phyloP scores from a whole-genome alignment of 176 grass and related monocot genomes.

The Tuctoria greenei region DNA sequence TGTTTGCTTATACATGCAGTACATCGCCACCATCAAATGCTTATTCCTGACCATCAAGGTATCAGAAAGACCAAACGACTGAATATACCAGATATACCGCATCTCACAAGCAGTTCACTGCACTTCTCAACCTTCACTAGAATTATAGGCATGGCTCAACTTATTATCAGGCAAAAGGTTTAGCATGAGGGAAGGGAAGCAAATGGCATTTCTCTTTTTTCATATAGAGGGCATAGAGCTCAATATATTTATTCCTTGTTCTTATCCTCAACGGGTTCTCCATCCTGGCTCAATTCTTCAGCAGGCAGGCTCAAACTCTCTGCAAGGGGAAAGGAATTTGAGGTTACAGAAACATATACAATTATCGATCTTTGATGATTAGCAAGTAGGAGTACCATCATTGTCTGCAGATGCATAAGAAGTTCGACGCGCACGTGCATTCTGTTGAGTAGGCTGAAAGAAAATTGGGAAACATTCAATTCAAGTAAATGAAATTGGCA shows the following conservation, averaged over 20 bases:
- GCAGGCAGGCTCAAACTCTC: constrained; percentile 53
- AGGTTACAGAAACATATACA: not conserved
- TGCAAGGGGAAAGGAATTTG: constrained; percentile 27
- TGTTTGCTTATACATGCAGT: constrained; percentile 18
- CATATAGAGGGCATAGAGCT: not conserved
- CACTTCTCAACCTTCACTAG: constrained; percentile 30
- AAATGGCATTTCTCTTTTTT: not conserved
- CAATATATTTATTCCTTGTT: constrained; percentile 41
- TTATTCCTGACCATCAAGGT: constrained; percentile 29
- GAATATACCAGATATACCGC: constrained; percentile 7
- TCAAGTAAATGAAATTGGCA: constrained; percentile 20
- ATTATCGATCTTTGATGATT: not conserved
- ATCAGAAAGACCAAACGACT: constrained; percentile 23
- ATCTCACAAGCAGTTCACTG: constrained; percentile 20
- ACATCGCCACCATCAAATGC: constrained; percentile 3
- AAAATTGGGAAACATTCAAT: constrained; percentile 13
- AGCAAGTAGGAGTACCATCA: constrained; percentile 44
- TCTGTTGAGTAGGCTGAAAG: constrained; percentile 76
- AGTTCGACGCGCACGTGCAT: constrained; percentile 57
- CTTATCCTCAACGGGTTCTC: constrained; percentile 46
- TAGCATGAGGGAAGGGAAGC: not conserved
- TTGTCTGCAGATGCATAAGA: constrained; percentile 74
- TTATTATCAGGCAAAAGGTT: constrained; percentile 37
- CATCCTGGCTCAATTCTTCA: constrained; percentile 54
- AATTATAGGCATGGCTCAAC: not conserved